A percentile compares a stretch with the other conserved stretches of the same genome.
Conservation (phyloP, 2,329 filamentous ascomycete genomes). For the Aspergillus fructus region DNA sequence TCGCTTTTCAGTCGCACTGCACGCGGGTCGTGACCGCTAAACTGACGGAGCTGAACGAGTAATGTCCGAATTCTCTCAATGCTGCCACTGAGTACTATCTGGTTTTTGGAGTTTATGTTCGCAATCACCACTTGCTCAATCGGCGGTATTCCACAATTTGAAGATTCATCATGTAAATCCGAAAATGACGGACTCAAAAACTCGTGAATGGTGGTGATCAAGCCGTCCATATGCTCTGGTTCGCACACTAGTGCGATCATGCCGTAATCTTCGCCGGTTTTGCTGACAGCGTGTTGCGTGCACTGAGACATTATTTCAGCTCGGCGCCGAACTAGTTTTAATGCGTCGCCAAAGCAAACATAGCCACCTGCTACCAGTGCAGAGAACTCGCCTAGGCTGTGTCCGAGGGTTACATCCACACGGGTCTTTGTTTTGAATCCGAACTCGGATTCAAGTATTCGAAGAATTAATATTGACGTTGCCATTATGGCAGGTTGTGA, state of each 20-base stretch:
- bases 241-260: conserved; percentile 95
- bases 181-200: conserved; percentile 70
- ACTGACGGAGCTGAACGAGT: conserved; percentile 80
- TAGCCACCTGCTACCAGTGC: conserved; percentile 84
- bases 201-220: conserved; percentile 73
- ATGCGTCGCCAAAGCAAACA: conserved; percentile 72
- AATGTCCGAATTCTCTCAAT: conserved; percentile 79
- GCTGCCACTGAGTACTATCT: conserved; percentile 89
- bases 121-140: conserved; percentile 87
- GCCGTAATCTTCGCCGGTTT: conserved; percentile 78
- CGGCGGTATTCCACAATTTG: conserved; percentile 65
- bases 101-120: conserved; percentile 93
- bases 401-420: conserved; percentile 81
- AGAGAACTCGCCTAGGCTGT: conserved; percentile 91
- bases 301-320: conserved; percentile 82
- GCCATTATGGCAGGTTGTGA: conserved; percentile 97
- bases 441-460: conserved; percentile 82
- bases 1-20: conserved; percentile 84
- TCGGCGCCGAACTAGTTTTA: conserved; percentile 72
- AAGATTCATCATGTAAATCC: conserved; percentile 64
- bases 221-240: conserved; percentile 66
- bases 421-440: conserved; percentile 68
- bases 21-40: conserved; percentile 85
- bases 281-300: conserved; percentile 63
- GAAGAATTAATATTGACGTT: conserved; percentile 83